Percentiles rank a stretch among this genome's conserved stretches.
phyloP scores from a whole-genome alignment of 2,329 filamentous ascomycete species.

The Massarina eburnea region DNA sequence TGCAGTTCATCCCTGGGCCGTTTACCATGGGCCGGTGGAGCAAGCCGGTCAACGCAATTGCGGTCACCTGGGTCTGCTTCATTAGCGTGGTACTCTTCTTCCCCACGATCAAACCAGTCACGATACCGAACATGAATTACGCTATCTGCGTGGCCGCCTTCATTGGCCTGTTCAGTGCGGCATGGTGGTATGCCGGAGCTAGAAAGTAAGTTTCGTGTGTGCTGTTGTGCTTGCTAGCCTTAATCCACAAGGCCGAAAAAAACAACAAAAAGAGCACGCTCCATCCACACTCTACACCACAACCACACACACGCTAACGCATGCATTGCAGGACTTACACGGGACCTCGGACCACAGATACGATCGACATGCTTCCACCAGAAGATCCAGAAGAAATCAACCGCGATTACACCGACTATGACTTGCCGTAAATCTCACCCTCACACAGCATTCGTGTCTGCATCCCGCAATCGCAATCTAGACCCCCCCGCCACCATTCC shows the following conservation, averaged over 20 bases:
- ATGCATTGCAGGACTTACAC: slow-evolving; percentile 57
- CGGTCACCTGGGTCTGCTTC: slow-evolving; percentile 63
- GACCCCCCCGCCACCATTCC: neutral
- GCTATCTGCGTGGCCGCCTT: slow-evolving; percentile 49
- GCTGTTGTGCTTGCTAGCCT: too few relatives aligned
- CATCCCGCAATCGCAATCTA: too few relatives aligned
- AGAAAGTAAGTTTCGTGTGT: slow-evolving; percentile 32
- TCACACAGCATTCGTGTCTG: too few relatives aligned
- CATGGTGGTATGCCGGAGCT: slow-evolving; percentile 49
- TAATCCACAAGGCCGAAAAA: too few relatives aligned
- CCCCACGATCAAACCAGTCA: slow-evolving; percentile 48
- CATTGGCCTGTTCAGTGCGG: slow-evolving; percentile 52
- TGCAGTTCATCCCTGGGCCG: slow-evolving; percentile 59
- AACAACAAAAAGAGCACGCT: too few relatives aligned
- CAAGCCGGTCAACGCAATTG: slow-evolving; percentile 57
- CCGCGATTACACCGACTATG: slow-evolving; percentile 18
- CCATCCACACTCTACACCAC: neutral
- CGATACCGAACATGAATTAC: slow-evolving; percentile 51
- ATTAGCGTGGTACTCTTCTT: slow-evolving; percentile 63
- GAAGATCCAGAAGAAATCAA: slow-evolving; percentile 45
- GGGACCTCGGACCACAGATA: slow-evolving; percentile 60
- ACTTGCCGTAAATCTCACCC: neutral
- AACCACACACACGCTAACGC: slow-evolving; percentile 8
- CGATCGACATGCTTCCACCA: slow-evolving; percentile 46
- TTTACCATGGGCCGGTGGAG: slow-evolving; percentile 61